A percentile compares a stretch with the other conserved stretches of the same genome.
These are phyloP conservation scores for Coemansia sp. DNA, from an alignment of 192 early-diverging fungal genomes.

Conservation along the genomic window DNA sequence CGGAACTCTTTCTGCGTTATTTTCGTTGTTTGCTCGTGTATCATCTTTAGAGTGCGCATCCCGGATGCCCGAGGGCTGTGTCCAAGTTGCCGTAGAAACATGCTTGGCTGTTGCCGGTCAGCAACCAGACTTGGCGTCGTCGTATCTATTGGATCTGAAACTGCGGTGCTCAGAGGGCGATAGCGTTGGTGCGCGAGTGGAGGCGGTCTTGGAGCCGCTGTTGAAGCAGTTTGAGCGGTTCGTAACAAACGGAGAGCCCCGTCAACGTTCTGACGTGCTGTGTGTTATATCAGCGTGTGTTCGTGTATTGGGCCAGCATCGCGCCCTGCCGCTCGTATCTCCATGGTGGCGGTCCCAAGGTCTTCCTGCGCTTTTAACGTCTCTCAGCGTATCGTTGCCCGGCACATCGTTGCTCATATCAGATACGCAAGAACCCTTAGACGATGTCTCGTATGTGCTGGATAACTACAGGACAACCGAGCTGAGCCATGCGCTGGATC, in stretches of 20 bases:
- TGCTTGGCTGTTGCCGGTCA: constrained; percentile 15
- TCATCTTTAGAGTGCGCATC: constrained; percentile 8
- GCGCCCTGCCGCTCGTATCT: constrained; percentile 5
- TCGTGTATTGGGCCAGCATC: constrained; percentile 13
- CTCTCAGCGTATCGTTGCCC: constrained; percentile 28
- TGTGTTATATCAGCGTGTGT: constrained; percentile 17
- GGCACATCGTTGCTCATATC: constrained; percentile 37
- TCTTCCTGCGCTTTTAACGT: constrained; percentile 16
- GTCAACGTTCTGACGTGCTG: constrained; percentile 28
- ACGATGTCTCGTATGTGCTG: constrained; percentile 19
- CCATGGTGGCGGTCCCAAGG: constrained; percentile 41
- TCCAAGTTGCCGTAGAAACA: constrained; percentile 23
- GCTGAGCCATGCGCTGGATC: constrained; percentile 19
- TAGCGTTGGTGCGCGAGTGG: neutral
- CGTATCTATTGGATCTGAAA: neutral
- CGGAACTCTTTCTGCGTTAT: constrained; percentile 4
- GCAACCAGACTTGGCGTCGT: neutral
- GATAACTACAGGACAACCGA: constrained; percentile 17
- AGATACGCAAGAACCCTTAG: constrained; percentile 1
- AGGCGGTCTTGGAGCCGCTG: constrained; percentile 8
- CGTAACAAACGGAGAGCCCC: constrained; percentile 13
- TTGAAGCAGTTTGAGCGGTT: constrained; percentile 28
- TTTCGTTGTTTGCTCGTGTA: constrained; percentile 21
- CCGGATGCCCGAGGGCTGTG: constrained; percentile 5
- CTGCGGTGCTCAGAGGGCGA: constrained; percentile 6